These are phyloP conservation scores for Larix sibirica DNA, from an alignment of 83 land plant genomes.

Conservation along the genomic window DNA sequence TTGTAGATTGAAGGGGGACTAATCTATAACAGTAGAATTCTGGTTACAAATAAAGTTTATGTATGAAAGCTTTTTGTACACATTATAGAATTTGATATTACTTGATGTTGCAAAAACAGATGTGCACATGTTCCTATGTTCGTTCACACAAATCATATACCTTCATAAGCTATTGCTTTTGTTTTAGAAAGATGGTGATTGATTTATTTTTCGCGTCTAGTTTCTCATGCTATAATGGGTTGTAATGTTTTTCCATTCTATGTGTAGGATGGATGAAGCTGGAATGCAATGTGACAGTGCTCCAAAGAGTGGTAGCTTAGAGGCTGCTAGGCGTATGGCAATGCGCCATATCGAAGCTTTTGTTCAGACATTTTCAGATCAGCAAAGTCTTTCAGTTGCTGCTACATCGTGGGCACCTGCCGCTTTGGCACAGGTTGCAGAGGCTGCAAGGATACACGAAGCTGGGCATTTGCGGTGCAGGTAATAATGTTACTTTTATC, in stretches of 20 bases:
- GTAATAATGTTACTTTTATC: conserved; percentile 24
- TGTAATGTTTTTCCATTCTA: not conserved
- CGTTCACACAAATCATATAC: no score
- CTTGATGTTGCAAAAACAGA: no score
- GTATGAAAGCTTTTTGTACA: no score
- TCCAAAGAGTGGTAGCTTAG: conserved; percentile 67
- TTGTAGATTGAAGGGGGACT: no score
- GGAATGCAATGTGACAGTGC: conserved; percentile 59
- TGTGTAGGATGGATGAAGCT: conserved; percentile 87
- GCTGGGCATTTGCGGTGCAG: conserved; percentile 99
- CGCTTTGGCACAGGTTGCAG: conserved; percentile 75
- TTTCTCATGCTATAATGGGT: not conserved
- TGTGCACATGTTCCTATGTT: not conserved
- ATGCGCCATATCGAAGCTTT: conserved; percentile 86
- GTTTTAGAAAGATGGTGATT: no score
- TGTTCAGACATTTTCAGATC: conserved; percentile 77
- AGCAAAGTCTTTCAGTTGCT: conserved; percentile 64
- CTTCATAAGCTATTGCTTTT: no score
- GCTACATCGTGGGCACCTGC: conserved; percentile 84
- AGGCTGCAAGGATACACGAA: conserved; percentile 88
- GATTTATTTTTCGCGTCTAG: not conserved
- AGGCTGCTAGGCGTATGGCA: conserved; percentile 83
- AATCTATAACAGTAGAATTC: no score
- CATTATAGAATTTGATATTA: no score
- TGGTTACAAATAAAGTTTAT: no score